These are phyloP conservation scores for Solanum chmielewskii DNA, from an alignment of 257 asterid genomes.

Conservation along the genomic window DNA sequence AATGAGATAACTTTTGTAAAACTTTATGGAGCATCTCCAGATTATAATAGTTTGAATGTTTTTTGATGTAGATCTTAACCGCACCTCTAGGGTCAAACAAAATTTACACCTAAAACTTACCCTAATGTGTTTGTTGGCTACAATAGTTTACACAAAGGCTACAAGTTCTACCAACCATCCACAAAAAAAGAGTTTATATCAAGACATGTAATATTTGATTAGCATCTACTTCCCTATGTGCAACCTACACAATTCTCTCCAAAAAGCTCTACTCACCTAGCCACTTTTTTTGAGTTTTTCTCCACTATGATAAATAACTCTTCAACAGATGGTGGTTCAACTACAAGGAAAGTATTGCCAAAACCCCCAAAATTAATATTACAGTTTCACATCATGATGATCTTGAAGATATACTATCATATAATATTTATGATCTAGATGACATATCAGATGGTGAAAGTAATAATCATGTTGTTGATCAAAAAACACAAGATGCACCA, in stretches of 20 bases:
- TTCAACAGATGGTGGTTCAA: background rate
- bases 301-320: background rate
- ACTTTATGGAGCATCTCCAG: background rate
- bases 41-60: background rate
- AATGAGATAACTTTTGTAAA: background rate
- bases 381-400: background rate
- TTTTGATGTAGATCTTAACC: background rate
- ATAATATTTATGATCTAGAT: background rate
- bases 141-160: background rate
- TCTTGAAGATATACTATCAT: no score
- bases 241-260: no score
- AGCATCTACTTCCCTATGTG: no score
- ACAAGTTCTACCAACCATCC: background rate
- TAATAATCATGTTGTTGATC: background rate
- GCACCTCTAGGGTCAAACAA: background rate
- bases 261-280: background rate
- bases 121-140: background rate
- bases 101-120: background rate
- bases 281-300: background rate
- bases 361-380: background rate
- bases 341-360: background rate
- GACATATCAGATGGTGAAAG: background rate
- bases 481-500: background rate
- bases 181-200: background rate
- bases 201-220: background rate